Evolutionary conservation across 176 grass and related monocot genomes (phyloP).

Genomic region (Oryza meridionalis): DNA sequence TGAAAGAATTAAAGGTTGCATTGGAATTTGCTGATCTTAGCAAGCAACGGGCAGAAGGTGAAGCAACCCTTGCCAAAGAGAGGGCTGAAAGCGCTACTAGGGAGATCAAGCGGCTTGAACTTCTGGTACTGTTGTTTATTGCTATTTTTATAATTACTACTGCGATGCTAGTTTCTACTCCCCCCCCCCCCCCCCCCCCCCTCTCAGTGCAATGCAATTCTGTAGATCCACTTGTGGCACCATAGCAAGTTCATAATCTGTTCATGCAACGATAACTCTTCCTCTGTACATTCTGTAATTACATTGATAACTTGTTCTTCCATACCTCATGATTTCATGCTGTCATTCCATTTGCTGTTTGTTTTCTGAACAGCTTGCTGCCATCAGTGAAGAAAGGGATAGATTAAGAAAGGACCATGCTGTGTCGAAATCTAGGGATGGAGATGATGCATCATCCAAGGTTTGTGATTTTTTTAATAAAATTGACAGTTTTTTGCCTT

Average conservation of each 20-base stretch:
- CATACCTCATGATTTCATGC: not conserved
- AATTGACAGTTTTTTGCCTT: not conserved
- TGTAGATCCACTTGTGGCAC: constrained; percentile 8
- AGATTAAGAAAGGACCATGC: constrained; percentile 59
- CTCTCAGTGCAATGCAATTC: not conserved
- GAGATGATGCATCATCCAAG: constrained; percentile 55
- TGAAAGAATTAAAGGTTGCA: constrained; percentile 83
- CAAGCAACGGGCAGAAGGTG: constrained; percentile 80
- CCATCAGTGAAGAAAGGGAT: constrained; percentile 84
- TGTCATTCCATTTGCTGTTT: constrained; percentile 37
- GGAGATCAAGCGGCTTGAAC: constrained; percentile 78
- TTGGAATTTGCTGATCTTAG: constrained; percentile 74
- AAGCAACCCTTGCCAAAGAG: constrained; percentile 74
- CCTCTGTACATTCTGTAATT: constrained; percentile 27
- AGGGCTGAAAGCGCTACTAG: constrained; percentile 63
- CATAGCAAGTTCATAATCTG: not conserved
- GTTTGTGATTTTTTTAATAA: constrained; percentile 39
- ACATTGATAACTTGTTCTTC: not conserved
- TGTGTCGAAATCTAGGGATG: constrained; percentile 38
- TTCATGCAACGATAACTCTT: not conserved
- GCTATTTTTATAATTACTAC: constrained; percentile 10
- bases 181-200: no score
- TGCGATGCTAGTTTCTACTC: not conserved
- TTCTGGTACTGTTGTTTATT: constrained; percentile 60
- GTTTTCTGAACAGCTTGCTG: constrained; percentile 73